Evolutionary conservation across 305 asterid species (phyloP), one percentile per base, ranked within the genome.

Genomic region (Fraxinus xanthoxyloides): DNA sequence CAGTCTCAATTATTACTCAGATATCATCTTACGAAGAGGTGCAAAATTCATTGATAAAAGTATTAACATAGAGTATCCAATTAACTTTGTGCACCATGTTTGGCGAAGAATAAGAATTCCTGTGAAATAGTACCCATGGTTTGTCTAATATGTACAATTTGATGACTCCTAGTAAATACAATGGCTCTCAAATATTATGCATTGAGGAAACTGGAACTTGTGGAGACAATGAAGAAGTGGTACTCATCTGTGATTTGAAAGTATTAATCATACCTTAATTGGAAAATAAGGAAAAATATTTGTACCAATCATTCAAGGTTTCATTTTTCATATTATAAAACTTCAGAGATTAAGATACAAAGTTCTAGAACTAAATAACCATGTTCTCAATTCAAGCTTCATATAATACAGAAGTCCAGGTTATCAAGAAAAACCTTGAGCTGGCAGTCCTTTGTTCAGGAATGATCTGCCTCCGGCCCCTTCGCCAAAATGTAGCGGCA

Each of bases 391-490:
- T 75, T 79, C 59, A 85, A 79, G 19, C 24, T 82, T 78, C 43
- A 12, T 26, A 74, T n/a, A 79, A 88, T n/a, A 85, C 63, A 85
- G 35, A 79, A 77, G 35, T 77, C 51, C 43, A 54, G 83, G 82
- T 70, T 76, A 82, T 80, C 54, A 79, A 85, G 69, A 77, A 83
- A 48, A 83, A 97, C 99, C 99, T 97, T 87, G 99, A 95, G 86
- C 98, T 92, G 77, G 99, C 97, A 84, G 99, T 95, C 90, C 97
- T 89, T 81, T 88, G 95, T 88, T 95, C 98, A 51, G 94, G 90
- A 87, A 92, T 92, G 78, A 83, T 95, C 87, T 94, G 92, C 85
- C 97, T 92, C 89, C 94, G 87, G 91, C 98, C 92, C 92, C 97
- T 92, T 84, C 97, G 91, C 98, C 99, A 97, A 90, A 95, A 90